Evolutionary conservation across 139 green algal genomes (phyloP).

Genomic region (Tetradesmus lagerheimii): DNA sequence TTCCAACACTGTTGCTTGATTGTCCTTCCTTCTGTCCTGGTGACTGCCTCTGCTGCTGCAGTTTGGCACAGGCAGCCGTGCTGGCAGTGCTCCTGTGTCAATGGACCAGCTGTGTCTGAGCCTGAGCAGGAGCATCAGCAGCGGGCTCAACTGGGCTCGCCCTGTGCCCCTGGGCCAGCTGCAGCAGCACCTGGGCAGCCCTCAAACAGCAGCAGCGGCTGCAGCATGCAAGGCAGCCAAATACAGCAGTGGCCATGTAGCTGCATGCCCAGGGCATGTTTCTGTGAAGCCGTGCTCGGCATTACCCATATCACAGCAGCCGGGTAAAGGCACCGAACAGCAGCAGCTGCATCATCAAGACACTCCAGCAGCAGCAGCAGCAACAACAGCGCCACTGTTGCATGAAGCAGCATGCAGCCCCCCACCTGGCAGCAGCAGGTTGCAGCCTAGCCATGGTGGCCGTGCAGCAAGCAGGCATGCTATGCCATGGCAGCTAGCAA

Average conservation of each 20-base stretch:
- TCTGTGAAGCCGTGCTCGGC: not conserved
- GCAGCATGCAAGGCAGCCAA: not conserved
- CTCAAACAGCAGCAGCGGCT: conserved; percentile 2
- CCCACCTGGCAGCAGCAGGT: not conserved
- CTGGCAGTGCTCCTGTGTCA: not conserved
- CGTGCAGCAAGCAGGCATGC: not conserved
- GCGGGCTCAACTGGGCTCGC: conserved; percentile 10
- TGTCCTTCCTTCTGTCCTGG: not conserved
- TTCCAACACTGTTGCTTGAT: too few species aligned
- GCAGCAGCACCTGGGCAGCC: conserved; percentile 12
- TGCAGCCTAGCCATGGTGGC: not conserved
- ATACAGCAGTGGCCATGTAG: too few species aligned
- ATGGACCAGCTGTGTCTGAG: not conserved
- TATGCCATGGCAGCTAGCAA: not conserved
- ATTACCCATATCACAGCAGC: not conserved
- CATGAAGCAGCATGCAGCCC: not conserved
- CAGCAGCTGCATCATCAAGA: not conserved
- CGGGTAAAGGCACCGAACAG: not conserved
- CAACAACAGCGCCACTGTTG: not conserved
- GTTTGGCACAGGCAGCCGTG: conserved; percentile 17
- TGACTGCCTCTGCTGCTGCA: not conserved
- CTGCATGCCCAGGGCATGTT: not conserved
- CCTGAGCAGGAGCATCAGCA: not conserved
- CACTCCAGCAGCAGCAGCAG: not conserved
- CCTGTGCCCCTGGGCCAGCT: not conserved